phyloP scores from a whole-genome alignment of 179 eudicot genomes.

The Amaranthus tricolor region DNA sequence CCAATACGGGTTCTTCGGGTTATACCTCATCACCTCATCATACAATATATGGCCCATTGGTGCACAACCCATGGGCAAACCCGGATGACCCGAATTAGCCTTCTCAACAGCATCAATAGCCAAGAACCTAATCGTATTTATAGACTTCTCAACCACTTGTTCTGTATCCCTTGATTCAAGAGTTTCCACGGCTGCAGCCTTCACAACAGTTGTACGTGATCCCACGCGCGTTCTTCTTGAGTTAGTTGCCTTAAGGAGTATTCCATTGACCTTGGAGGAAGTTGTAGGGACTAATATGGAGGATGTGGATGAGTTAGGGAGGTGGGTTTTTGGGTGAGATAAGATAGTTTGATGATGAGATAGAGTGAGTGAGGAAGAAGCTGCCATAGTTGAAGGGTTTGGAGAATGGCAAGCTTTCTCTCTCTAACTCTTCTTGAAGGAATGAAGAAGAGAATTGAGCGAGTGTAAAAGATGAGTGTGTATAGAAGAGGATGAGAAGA shows the following conservation, averaged over 20 bases:
- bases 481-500: slow-evolving; percentile 15
- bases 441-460: background rate
- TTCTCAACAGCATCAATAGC: slow-evolving; percentile 59
- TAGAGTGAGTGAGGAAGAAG: slow-evolving; percentile 40
- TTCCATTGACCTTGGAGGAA: slow-evolving; percentile 16
- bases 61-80: slow-evolving; percentile 66
- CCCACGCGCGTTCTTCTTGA: slow-evolving; percentile 22
- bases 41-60: slow-evolving; percentile 55
- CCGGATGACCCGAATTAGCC: slow-evolving; percentile 66
- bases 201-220: slow-evolving; percentile 24
- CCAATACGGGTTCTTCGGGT: slow-evolving; percentile 60
- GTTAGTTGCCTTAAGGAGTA: slow-evolving; percentile 11
- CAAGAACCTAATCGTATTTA: slow-evolving; percentile 44
- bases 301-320: slow-evolving; percentile 8
- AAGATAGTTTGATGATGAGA: slow-evolving; percentile 42
- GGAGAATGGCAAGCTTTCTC: background rate
- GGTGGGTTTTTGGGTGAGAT: slow-evolving; percentile 28
- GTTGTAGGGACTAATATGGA: slow-evolving; percentile 19
- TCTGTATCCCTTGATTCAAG: slow-evolving; percentile 34
- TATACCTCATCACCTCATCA: slow-evolving; percentile 55
- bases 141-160: slow-evolving; percentile 37
- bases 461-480: background rate
- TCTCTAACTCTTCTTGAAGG: background rate
- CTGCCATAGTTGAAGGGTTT: slow-evolving; percentile 32
- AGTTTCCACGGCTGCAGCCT: slow-evolving; percentile 37